A percentile compares a stretch with the other conserved stretches of the same genome.
These are phyloP conservation scores for Phylloporus sp. DNA, from an alignment of 768 basidiomycete genomes.

Conservation along the genomic window DNA sequence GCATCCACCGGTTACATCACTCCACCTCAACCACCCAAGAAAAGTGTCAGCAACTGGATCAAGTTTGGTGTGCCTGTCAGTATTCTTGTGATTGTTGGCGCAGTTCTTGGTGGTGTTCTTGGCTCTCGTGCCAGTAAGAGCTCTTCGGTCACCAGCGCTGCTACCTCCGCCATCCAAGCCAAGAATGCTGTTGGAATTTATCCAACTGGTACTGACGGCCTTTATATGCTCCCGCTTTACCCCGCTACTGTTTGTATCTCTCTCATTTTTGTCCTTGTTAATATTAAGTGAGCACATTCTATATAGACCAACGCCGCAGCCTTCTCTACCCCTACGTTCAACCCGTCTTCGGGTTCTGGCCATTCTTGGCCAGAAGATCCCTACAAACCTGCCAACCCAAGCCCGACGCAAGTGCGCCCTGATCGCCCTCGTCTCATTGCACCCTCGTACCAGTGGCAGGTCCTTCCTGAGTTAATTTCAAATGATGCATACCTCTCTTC, in stretches of 20 bases:
- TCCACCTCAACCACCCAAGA: slow-evolving; percentile 46
- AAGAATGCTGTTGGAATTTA: slow-evolving; percentile 64
- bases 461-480: slow-evolving; percentile 70
- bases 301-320: slow-evolving; percentile 69
- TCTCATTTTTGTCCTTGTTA: background rate
- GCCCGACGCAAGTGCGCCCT: slow-evolving; percentile 56
- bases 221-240: slow-evolving; percentile 80
- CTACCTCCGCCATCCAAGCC: slow-evolving; percentile 53
- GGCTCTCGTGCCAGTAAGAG: slow-evolving; percentile 56
- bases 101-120: slow-evolving; percentile 75
- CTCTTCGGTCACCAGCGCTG: slow-evolving; percentile 28
- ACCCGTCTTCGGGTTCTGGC: slow-evolving; percentile 45
- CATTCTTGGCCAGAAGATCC: slow-evolving; percentile 79
- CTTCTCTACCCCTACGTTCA: slow-evolving; percentile 70
- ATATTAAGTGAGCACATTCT: background rate
- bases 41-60: slow-evolving; percentile 63
- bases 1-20: slow-evolving; percentile 69
- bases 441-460: slow-evolving; percentile 87
- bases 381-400: slow-evolving; percentile 62
- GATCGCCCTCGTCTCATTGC: slow-evolving; percentile 92
- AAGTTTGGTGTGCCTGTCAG: slow-evolving; percentile 69
- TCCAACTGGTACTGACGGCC: slow-evolving; percentile 74
- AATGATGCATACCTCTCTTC: slow-evolving; percentile 79
- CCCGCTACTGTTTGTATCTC: slow-evolving; percentile 73
- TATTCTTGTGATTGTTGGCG: slow-evolving; percentile 60